These are phyloP conservation scores for Spathaspora girioi DNA, from an alignment of 805 yeast species.

Conservation along the genomic window DNA sequence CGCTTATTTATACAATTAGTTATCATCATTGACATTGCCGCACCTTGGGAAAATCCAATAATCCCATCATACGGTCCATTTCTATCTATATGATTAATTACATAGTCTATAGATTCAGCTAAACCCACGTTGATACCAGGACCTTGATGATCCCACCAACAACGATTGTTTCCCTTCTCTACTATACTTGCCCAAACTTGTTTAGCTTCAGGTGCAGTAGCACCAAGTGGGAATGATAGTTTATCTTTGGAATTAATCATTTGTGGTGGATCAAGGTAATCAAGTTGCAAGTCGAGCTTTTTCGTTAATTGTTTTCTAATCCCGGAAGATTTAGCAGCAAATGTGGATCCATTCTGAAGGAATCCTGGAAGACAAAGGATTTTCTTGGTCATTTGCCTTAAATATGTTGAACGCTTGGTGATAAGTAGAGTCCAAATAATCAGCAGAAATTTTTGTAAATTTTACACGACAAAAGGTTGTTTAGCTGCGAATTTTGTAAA, in stretches of 20 bases:
- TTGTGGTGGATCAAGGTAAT: constrained; percentile 33
- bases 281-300: constrained; percentile 21
- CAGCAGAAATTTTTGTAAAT: not conserved
- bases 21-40: constrained; percentile 32
- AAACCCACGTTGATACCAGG: constrained; percentile 23
- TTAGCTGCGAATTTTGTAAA: too few relatives aligned
- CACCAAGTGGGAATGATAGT: constrained; percentile 26
- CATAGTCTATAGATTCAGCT: constrained; percentile 21
- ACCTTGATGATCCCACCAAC: constrained; percentile 33
- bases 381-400: constrained; percentile 1
- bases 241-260: constrained; percentile 19
- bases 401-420: not conserved
- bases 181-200: constrained; percentile 30
- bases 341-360: constrained; percentile 30
- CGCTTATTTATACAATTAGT: constrained; percentile 19
- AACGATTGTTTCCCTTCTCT: constrained; percentile 24
- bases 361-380: constrained; percentile 32
- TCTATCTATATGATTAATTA: constrained; percentile 23
- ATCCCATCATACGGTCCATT: constrained; percentile 43
- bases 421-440: not conserved
- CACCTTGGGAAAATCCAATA: constrained; percentile 43
- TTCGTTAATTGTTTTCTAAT: constrained; percentile 26
- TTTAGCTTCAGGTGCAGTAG: constrained; percentile 21
- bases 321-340: constrained; percentile 32
- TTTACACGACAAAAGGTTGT: not conserved